These are phyloP conservation scores for Talaromyces albobiverticillius DNA, from an alignment of 2,329 filamentous ascomycete genomes.

Conservation along the genomic window DNA sequence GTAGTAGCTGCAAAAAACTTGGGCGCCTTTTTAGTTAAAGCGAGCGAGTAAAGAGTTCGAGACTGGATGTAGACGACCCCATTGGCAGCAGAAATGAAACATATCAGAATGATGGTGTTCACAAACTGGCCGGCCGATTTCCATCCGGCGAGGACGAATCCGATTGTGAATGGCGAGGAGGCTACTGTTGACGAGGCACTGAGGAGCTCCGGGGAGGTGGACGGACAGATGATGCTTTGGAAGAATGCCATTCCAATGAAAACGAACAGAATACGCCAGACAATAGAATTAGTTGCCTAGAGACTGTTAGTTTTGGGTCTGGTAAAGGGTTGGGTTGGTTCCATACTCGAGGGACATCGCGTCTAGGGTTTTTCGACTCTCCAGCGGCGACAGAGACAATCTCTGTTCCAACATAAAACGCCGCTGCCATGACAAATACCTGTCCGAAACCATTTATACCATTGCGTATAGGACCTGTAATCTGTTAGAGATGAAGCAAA, in stretches of 20 bases:
- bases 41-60: not conserved
- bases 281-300: not conserved
- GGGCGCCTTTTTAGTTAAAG: not conserved
- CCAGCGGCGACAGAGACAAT: conserved; percentile 5
- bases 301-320: not conserved
- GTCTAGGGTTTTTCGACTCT: conserved; percentile 4
- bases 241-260: conserved; percentile 1
- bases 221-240: not conserved
- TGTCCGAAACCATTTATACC: conserved; percentile 1
- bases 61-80: conserved; percentile 9
- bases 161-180: not conserved
- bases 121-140: conserved; percentile 1
- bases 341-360: conserved; percentile 5
- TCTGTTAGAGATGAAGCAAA: too few relatives aligned
- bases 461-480: not conserved
- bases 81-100: conserved; percentile 4
- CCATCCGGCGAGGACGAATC: not conserved
- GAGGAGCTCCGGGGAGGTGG: not conserved
- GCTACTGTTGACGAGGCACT: not conserved
- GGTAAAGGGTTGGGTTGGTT: not conserved
- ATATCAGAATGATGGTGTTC: not conserved
- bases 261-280: not conserved
- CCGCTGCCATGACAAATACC: not conserved
- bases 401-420: conserved; percentile 2
- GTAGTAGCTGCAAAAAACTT: not conserved